Base-by-base conservation (phyloP, 352 stramenopile genomes). In the Hyaloperonospora brassicae region DNA sequence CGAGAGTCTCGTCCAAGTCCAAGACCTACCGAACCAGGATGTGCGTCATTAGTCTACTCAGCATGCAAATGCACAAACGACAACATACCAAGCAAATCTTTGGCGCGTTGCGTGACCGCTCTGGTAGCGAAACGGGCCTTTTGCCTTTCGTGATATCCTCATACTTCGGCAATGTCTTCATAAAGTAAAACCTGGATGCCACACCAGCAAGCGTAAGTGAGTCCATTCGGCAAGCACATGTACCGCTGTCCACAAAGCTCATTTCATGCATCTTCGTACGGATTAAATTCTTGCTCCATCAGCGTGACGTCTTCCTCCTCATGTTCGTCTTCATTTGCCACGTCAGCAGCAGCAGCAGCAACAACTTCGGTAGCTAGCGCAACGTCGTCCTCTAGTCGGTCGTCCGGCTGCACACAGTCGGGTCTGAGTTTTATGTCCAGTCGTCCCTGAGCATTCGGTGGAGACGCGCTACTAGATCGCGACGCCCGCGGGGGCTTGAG, bases 1-100 rank as follows among this genome's bases (percentile, higher is more conserved):
- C 96, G 4, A 99, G 76, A 4, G 97, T 99, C 71, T 99, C 97
- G 59, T 99, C 97, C 24, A 99, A 74, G 68, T 99, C 97, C 12
- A 99, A 70, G 13, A 99, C 79, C 46, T 51, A 10, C 13, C 21
- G 24, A 13, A 42, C 42, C 46, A 40, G 0, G 1, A 10, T 42
- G 12, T 4, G 31, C 25, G 27, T 17, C 34, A 9, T 42, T 50
- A 50, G n/a, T 9, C 14, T 14, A 21, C 24, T 51, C 7, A 40
- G 27, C 13, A 11, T 25, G 5, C 46, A 42, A 41, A 30, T 42
- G 5, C 8, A 31, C 39, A 51, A 39, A 13, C 13, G 30, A 41
- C 24, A 9, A 42, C 46, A 41, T 42, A 51, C 46, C 55, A 93
- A 60, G 27, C 78, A 93, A 47, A 90, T 76, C 17, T 89, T 86